Percentiles rank a stretch among this genome's conserved stretches.
Conservation (phyloP, 176 grass and related monocot genomes). For the Carex myosuroides region DNA sequence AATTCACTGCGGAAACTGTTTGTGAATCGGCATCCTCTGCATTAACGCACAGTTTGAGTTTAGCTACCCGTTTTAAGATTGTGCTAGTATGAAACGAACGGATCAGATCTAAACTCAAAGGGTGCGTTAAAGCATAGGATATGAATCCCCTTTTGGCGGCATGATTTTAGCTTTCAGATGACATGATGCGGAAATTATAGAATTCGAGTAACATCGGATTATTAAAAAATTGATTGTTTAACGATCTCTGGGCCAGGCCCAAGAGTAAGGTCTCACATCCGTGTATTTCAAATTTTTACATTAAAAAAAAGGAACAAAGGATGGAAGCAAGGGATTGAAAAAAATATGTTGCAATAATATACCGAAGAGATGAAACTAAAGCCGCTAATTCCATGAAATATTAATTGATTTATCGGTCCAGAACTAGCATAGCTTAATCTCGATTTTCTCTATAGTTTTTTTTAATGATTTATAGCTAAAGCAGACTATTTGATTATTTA, state of each 20-base stretch:
- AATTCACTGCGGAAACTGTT: neutral
- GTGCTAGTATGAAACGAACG: no score
- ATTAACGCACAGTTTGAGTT: no score
- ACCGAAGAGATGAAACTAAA: neutral
- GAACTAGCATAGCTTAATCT: neutral
- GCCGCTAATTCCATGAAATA: neutral
- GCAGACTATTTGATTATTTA: neutral
- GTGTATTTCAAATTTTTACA: neutral
- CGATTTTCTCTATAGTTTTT: neutral
- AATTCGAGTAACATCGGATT: neutral
- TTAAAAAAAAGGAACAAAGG: neutral
- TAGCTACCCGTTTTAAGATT: no score
- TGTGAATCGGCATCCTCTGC: no score
- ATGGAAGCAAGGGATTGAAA: neutral
- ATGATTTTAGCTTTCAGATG: neutral
- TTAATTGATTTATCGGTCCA: neutral
- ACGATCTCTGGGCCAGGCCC: no score
- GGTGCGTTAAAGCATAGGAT: no score
- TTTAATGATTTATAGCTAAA: neutral
- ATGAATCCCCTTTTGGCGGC: no score
- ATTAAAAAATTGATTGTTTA: neutral
- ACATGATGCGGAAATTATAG: neutral
- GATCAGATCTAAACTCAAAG: no score
- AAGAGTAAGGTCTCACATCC: no score
- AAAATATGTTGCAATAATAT: neutral